These are phyloP conservation scores for Lactarius evosmus DNA, from an alignment of 768 basidiomycete genomes.

Conservation along the genomic window DNA sequence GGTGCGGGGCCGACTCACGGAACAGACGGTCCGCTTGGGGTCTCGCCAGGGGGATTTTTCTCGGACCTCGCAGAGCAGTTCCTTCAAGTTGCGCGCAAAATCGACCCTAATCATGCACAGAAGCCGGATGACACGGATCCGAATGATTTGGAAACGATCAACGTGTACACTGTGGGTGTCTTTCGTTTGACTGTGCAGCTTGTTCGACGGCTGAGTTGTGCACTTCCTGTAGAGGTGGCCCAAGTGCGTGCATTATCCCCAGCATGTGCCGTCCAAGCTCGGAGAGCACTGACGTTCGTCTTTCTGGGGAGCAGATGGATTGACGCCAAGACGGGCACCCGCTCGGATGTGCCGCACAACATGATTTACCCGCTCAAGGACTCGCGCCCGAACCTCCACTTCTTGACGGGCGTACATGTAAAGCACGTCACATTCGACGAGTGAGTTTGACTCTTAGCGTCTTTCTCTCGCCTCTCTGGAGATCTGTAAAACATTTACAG, in stretches of 20 bases:
- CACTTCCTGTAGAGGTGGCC: slow-evolving; percentile 20
- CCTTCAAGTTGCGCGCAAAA: slow-evolving; percentile 30
- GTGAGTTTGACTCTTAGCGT: slow-evolving; percentile 31
- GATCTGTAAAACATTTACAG: neutral
- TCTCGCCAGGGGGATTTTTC: slow-evolving; percentile 33
- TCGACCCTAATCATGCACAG: slow-evolving; percentile 27
- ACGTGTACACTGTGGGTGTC: slow-evolving; percentile 26
- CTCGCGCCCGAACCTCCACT: slow-evolving; percentile 34
- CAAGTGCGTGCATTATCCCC: slow-evolving; percentile 34
- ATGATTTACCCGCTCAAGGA: slow-evolving; percentile 40
- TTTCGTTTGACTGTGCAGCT: too few relatives aligned
- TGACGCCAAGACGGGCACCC: slow-evolving; percentile 45
- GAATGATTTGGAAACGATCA: slow-evolving; percentile 29
- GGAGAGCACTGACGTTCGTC: neutral
- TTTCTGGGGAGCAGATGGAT: slow-evolving; percentile 44
- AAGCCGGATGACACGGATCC: slow-evolving; percentile 23
- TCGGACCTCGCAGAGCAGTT: slow-evolving; percentile 32
- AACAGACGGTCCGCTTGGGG: slow-evolving; percentile 43
- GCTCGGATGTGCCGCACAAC: slow-evolving; percentile 51
- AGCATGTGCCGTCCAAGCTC: neutral
- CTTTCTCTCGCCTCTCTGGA: slow-evolving; percentile 26
- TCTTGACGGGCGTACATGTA: slow-evolving; percentile 37
- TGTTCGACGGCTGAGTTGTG: neutral
- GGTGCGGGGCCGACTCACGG: slow-evolving; percentile 42
- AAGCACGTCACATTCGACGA: slow-evolving; percentile 36